phyloP scores from a whole-genome alignment of 2,329 filamentous ascomycete species.

The Macrophomina pseudophaseolina region DNA sequence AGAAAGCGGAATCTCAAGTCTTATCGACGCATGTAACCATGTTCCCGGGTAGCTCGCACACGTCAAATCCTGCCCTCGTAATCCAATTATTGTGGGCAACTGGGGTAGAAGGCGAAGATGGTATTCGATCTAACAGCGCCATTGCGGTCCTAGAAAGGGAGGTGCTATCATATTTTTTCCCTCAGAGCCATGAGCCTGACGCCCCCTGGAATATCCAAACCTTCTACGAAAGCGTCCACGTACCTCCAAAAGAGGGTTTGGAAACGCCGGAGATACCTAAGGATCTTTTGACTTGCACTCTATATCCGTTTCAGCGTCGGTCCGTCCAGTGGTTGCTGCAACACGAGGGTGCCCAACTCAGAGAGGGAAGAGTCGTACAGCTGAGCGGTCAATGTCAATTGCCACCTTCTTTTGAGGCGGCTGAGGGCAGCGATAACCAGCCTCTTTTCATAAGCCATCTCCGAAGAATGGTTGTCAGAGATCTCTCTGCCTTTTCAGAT shows the following conservation, averaged over 20 bases:
- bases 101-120: constrained; percentile 6
- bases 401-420: constrained; percentile 53
- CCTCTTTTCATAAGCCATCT: constrained; percentile 65
- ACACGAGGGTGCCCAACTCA: constrained; percentile 66
- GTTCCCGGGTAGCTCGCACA: neutral
- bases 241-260: constrained; percentile 55
- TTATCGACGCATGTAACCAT: neutral
- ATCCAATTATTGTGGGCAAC: constrained; percentile 8
- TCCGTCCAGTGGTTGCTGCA: constrained; percentile 72
- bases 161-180: constrained; percentile 4
- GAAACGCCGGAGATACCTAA: constrained; percentile 40
- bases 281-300: constrained; percentile 43
- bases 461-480: constrained; percentile 62
- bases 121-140: neutral
- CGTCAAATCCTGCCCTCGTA: neutral
- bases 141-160: neutral
- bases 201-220: constrained; percentile 58
- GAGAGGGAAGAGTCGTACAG: constrained; percentile 27
- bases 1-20: neutral
- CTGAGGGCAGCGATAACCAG: constrained; percentile 54
- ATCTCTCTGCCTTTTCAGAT: constrained; percentile 52
- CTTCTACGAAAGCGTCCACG: constrained; percentile 73
- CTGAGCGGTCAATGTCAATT: constrained; percentile 28
- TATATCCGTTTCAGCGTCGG: constrained; percentile 76
- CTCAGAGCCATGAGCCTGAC: neutral